Conservation (phyloP, 768 basidiomycete genomes). For the Tricholoma saponaceum region DNA sequence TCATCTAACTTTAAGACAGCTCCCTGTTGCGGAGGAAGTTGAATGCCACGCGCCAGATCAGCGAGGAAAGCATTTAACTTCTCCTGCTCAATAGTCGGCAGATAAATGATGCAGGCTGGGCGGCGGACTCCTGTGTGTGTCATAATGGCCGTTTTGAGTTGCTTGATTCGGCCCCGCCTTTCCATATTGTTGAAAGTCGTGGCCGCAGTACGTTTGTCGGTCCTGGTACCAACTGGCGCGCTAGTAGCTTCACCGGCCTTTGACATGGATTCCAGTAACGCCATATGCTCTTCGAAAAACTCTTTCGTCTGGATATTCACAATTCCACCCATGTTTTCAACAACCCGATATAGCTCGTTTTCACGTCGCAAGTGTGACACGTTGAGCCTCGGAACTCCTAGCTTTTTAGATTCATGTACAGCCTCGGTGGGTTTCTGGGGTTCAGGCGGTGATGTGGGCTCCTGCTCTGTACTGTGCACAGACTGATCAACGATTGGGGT, state of each 20-base stretch:
- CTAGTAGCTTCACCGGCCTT: slow-evolving; percentile 67
- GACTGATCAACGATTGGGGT: not conserved
- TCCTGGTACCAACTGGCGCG: slow-evolving; percentile 59
- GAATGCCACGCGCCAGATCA: slow-evolving; percentile 40
- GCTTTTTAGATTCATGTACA: slow-evolving; percentile 1
- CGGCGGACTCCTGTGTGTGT: slow-evolving; percentile 56
- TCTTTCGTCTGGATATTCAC: slow-evolving; percentile 63
- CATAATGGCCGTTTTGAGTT: slow-evolving; percentile 60
- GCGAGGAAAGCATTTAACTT: slow-evolving; percentile 56
- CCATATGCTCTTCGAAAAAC: slow-evolving; percentile 62
- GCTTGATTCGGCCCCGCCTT: slow-evolving; percentile 62
- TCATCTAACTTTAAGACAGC: slow-evolving; percentile 50
- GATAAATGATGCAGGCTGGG: slow-evolving; percentile 59
- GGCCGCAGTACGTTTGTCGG: slow-evolving; percentile 71
- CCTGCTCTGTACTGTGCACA: not conserved
- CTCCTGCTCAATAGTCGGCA: slow-evolving; percentile 52
- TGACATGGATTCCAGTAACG: slow-evolving; percentile 53
- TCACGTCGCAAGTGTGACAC: slow-evolving; percentile 77
- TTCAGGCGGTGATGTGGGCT: not conserved
- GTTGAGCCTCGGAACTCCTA: slow-evolving; percentile 44
- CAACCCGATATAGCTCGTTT: slow-evolving; percentile 67
- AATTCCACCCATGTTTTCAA: slow-evolving; percentile 67
- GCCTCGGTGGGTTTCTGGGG: not conserved
- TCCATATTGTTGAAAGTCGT: slow-evolving; percentile 59
- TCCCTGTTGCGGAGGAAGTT: slow-evolving; percentile 29